Evolutionary conservation across 2,329 filamentous ascomycete species (phyloP), one percentile per base, ranked within the genome.

Genomic region (Didymella pinodella): DNA sequence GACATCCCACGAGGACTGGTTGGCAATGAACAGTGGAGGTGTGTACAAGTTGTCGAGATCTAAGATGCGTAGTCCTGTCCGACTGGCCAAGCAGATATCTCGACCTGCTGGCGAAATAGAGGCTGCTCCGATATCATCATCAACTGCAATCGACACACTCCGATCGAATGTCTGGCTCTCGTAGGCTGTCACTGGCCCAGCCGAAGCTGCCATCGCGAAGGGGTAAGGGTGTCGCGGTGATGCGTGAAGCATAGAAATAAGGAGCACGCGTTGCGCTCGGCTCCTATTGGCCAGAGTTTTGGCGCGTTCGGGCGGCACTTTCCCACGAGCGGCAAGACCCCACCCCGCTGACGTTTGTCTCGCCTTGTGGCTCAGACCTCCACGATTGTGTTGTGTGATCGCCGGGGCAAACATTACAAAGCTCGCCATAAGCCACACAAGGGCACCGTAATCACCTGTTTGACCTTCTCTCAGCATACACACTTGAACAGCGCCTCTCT

Each of bases 101-200:
- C 94, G 86, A 48, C 94, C 93, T 61, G 90, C 93, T 2, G 93
- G 93, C 20, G 93, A 96, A 77, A 97, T 97, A 59, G 92, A 94
- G 68, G 94, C 93, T 6, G 94, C 96, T 47, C 93, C 93, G 51
- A 97, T 92, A 31, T 75, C 71, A 64, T 87, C 86, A 59, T 93
- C 89, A 50, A 97, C 90, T 70, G 91, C 88, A 67, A 97, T 93
- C 1, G 89, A 91, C 51, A 90, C 89, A 78, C 96, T 90, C 63
- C 89, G 86, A 67, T 93, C 92, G 68, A 97, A 97, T 32, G 91
- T 96, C 54, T 91, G 88, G 76, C 92, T 96, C 64, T 96, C 91
- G 66, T 88, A 93, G 38, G 92, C 90, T 56, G 84, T 85, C 46
- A 65, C 57, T 34, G 69, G 72, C 50, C 68, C 69, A 54, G 65